Base-by-base conservation (phyloP, 148 eudicot species). In the Oxyria digyna region DNA sequence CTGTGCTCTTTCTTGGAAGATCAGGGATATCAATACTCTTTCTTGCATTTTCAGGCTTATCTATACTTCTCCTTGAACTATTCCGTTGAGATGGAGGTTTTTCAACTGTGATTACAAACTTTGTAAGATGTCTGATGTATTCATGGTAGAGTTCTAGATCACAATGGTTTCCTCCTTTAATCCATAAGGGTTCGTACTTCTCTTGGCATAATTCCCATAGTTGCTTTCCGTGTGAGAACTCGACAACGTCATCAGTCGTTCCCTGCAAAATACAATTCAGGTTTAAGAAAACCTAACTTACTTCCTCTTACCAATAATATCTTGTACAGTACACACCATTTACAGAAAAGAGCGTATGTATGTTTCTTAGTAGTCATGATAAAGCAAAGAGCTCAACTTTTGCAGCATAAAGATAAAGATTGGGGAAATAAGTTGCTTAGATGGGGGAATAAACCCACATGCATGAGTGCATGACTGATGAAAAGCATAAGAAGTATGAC, bases 181-280 rank as follows among this genome's bases (percentile, higher is more conserved):
- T 79, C 97, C 97, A 91, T 55, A 91, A 82, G 5, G 97, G 97
- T 75, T 94, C 98, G 46, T 86, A 90, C 74, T 90, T 90, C 69
- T 86, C 97, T 74, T 72, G 85, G 74, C 89, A 85, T 45, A 88
- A 72, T 71, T 87, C 97, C 86, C 94, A 88, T 26, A 90, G 87
- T 64, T 86, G 92, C 79, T 85, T 88, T n/a, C 98, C 98, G 15
- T 94, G 98, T 64, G 97, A 88, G 76, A 76, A 94, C 74, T 94
- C 96, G 23, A 94, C 98, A n/a, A 94, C 98, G 55, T 90, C 97
- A 85, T 94, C 98, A 48, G 82, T 77, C 71, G 96, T 94, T 41
- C 98, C 98, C 98, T 94, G 79, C 72, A 81, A 33, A 77, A 75
- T 17, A 74, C 18, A 35, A 59, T 29, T 57, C n/a, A 27, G 57